A percentile compares a stretch with the other conserved stretches of the same genome.
Evolutionary conservation across 228 moss, liverwort and hornwort species (phyloP).

Genomic region (Sphagnum magellanicum): DNA sequence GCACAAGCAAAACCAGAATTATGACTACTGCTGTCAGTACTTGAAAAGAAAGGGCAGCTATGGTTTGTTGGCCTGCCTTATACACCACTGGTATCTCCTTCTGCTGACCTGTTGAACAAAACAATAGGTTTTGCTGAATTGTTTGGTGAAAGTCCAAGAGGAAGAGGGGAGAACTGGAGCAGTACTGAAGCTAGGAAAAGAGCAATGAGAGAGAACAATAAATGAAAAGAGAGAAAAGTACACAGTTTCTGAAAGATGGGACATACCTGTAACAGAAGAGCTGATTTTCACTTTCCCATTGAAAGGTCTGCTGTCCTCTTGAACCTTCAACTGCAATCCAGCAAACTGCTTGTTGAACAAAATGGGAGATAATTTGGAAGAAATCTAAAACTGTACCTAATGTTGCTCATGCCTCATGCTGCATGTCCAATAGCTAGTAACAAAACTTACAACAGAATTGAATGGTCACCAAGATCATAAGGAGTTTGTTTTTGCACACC

Average conservation of each 20-base stretch:
- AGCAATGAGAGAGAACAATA: too few species aligned
- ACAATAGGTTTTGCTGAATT: not conserved
- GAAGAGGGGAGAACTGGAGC: too few species aligned
- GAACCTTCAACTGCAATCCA: constrained; percentile 47
- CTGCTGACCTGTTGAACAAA: constrained; percentile 47
- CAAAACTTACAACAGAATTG: too few species aligned
- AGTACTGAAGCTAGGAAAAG: too few species aligned
- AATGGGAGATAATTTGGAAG: too few species aligned
- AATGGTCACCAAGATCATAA: not conserved
- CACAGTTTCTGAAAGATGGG: not conserved
- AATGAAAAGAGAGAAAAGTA: too few species aligned
- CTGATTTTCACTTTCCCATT: constrained; percentile 57
- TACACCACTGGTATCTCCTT: constrained; percentile 59
- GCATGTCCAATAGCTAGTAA: too few species aligned
- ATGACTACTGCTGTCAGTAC: constrained; percentile 44
- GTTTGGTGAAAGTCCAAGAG: too few species aligned
- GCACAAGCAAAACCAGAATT: constrained; percentile 50
- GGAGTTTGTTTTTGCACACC: constrained; percentile 8
- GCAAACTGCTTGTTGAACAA: too few species aligned
- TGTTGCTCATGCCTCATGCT: too few species aligned
- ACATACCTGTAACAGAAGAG: constrained; percentile 40
- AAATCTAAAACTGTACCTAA: too few species aligned
- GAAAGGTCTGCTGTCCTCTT: constrained; percentile 54
- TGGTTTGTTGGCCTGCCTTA: constrained; percentile 40
- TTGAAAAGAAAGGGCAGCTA: constrained; percentile 41